These are phyloP conservation scores for Stevia rebaudiana DNA, from an alignment of 140 eudicot genomes.

Conservation along the genomic window DNA sequence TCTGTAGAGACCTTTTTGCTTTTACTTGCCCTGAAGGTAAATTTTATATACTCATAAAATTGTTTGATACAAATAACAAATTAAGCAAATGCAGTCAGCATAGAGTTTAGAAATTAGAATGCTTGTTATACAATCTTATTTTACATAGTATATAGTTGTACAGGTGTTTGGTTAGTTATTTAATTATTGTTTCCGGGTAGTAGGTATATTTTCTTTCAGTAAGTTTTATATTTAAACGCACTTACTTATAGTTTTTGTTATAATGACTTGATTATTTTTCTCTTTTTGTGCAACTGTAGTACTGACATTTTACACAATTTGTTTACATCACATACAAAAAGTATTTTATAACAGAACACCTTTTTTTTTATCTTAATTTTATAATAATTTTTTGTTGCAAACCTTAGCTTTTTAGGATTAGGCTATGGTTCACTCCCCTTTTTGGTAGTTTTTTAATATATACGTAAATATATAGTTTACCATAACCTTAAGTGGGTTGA, in stretches of 20 bases:
- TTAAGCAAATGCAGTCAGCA: not conserved
- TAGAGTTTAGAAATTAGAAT: not conserved
- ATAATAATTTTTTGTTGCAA: too few relatives aligned
- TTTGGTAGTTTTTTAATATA: not conserved
- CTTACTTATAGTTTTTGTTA: too few relatives aligned
- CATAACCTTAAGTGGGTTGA: not conserved
- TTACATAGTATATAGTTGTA: not conserved
- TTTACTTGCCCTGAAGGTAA: constrained; percentile 94
- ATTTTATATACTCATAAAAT: not conserved
- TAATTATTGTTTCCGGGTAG: not conserved
- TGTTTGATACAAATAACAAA: constrained; percentile 7
- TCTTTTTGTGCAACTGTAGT: not conserved
- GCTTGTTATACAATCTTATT: not conserved
- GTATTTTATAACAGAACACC: not conserved
- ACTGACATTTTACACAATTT: not conserved
- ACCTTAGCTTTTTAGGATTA: too few relatives aligned
- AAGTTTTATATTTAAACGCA: not conserved
- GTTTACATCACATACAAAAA: not conserved
- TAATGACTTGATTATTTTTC: not conserved
- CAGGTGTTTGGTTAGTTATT: not conserved
- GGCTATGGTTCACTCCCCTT: not conserved
- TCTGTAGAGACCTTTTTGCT: constrained; percentile 99
- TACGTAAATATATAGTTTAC: not conserved
- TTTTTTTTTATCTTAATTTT: not conserved
- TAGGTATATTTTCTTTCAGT: not conserved